A percentile compares a stretch with the other conserved stretches of the same genome.
These are phyloP conservation scores for Eimeria zaria DNA, from an alignment of 169 alveolate genomes.

Conservation along the genomic window DNA sequence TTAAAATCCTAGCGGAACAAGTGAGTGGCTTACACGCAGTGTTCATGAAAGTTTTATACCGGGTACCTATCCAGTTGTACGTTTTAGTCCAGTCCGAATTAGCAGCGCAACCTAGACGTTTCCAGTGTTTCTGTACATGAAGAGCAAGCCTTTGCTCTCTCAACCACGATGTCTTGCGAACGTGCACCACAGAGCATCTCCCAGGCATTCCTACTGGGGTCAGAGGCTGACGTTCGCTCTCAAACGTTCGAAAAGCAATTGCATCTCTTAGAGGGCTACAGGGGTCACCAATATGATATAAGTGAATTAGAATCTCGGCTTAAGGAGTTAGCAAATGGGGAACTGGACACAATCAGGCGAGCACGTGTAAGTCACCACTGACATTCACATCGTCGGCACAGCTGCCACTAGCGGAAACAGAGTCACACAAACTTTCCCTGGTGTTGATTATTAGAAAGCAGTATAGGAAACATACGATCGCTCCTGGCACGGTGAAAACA, in stretches of 20 bases:
- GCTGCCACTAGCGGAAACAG: not conserved
- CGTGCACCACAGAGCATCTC: constrained; percentile 47
- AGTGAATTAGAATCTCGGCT: constrained; percentile 25
- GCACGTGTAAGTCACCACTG: constrained; percentile 9
- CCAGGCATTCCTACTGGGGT: constrained; percentile 26
- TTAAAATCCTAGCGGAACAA: constrained; percentile 22
- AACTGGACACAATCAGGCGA: not conserved
- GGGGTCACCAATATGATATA: constrained; percentile 54
- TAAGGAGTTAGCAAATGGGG: not conserved
- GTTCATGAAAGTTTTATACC: not conserved
- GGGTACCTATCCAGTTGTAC: not conserved
- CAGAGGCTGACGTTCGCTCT: constrained; percentile 43
- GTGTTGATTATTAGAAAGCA: not conserved
- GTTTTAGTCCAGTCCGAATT: not conserved
- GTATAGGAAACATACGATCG: not conserved
- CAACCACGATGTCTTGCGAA: not conserved
- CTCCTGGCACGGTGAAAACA: too few relatives aligned
- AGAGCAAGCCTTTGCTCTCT: not conserved
- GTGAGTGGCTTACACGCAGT: not conserved
- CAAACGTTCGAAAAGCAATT: constrained; percentile 47
- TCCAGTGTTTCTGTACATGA: not conserved
- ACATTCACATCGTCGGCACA: not conserved
- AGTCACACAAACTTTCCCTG: not conserved
- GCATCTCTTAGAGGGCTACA: constrained; percentile 46
- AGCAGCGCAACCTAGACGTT: too few relatives aligned